phyloP scores from a whole-genome alignment of 2,329 filamentous ascomycete genomes.

The Neonectria magnoliae region DNA sequence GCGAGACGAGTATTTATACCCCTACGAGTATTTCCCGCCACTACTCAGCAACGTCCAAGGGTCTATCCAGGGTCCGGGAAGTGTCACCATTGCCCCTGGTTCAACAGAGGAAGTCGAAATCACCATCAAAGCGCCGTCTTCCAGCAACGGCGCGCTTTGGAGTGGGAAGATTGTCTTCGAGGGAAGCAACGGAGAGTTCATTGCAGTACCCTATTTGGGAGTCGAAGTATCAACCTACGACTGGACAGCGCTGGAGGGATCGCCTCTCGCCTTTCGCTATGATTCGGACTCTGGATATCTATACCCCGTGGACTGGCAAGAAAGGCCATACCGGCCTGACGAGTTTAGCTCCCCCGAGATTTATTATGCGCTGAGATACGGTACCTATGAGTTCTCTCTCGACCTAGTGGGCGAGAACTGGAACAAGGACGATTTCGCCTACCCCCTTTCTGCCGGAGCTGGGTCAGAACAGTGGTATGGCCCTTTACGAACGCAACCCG shows the following conservation, averaged over 20 bases:
- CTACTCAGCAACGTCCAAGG: constrained; percentile 8
- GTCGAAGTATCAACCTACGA: constrained; percentile 36
- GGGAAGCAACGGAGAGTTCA: constrained; percentile 28
- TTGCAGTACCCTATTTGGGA: constrained; percentile 34
- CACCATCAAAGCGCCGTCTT: constrained; percentile 1
- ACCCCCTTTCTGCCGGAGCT: constrained; percentile 20
- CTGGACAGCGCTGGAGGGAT: constrained; percentile 31
- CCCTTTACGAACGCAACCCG: constrained; percentile 10
- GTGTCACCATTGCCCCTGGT: constrained; percentile 6
- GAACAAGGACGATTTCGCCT: constrained; percentile 24
- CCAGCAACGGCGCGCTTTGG: constrained; percentile 34
- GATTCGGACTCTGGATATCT: constrained; percentile 23
- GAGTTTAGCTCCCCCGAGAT: constrained; percentile 29
- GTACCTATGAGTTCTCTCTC: constrained; percentile 33
- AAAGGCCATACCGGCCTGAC: constrained; percentile 21
- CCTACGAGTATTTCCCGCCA: constrained; percentile 27
- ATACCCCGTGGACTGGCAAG: constrained; percentile 29
- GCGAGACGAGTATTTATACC: constrained; percentile 22
- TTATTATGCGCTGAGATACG: constrained; percentile 34
- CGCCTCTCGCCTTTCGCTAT: constrained; percentile 27
- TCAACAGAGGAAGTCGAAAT: constrained; percentile 3
- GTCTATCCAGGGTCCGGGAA: constrained; percentile 14
- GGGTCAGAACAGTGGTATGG: constrained; percentile 25
- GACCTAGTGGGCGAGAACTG: constrained; percentile 33
- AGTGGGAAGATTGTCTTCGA: constrained; percentile 35